Percentiles rank a stretch among this genome's conserved stretches.
Evolutionary conservation across 148 eudicot species (phyloP).

Genomic region (Suaeda aralocaspica): DNA sequence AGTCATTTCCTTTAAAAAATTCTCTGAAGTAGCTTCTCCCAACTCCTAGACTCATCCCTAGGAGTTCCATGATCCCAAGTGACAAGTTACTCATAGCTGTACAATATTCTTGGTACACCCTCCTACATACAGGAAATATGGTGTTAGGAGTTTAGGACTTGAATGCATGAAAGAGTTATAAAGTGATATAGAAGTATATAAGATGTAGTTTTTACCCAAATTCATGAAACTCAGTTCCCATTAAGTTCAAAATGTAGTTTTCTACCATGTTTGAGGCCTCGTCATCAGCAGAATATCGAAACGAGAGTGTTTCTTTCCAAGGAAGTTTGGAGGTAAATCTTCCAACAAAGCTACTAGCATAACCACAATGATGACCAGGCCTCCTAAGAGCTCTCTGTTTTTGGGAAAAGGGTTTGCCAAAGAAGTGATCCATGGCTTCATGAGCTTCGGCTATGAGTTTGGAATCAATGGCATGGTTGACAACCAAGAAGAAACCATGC

Average conservation of each 20-base stretch:
- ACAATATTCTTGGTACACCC: conserved; percentile 49
- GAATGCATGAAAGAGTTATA: background rate
- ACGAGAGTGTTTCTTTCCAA: conserved; percentile 73
- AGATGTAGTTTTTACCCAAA: conserved; percentile 34
- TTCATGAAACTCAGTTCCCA: conserved; percentile 41
- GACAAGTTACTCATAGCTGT: conserved; percentile 53
- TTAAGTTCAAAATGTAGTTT: conserved; percentile 30
- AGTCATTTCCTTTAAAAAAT: conserved; percentile 45
- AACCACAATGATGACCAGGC: conserved; percentile 53
- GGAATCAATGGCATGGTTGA: conserved; percentile 40
- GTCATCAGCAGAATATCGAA: conserved; percentile 32
- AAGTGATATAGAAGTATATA: background rate
- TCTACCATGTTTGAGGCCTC: conserved; percentile 31
- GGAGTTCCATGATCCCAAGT: conserved; percentile 52
- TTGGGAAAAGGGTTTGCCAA: conserved; percentile 32
- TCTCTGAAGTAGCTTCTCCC: conserved; percentile 40
- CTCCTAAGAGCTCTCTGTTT: conserved; percentile 47
- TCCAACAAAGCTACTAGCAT: conserved; percentile 57
- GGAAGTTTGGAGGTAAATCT: conserved; percentile 62
- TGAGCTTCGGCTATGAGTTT: conserved; percentile 38
- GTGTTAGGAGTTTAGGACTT: background rate
- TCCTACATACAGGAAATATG: conserved; percentile 21
- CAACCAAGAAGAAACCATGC: conserved; percentile 48
- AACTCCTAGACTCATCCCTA: conserved; percentile 52
- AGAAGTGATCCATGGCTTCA: conserved; percentile 37